A percentile compares a stretch with the other conserved stretches of the same genome.
Evolutionary conservation across 805 yeast genomes (phyloP).

Genomic region (Jamesozyma piceae): DNA sequence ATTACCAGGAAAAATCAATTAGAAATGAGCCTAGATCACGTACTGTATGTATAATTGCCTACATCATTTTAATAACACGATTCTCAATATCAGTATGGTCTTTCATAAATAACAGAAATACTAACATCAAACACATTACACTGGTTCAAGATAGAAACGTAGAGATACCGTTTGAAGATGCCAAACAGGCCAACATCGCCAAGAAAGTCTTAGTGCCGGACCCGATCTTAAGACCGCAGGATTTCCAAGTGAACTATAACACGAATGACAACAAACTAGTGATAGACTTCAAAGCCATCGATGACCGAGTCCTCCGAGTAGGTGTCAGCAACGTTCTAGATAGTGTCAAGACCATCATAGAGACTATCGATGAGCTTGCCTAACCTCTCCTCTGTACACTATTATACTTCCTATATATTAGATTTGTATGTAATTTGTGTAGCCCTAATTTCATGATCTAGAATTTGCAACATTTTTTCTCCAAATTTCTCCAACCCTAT

Average conservation of each 20-base stretch:
- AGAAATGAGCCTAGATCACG: constrained; percentile 12
- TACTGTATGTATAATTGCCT: constrained; percentile 13
- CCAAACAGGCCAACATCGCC: constrained; percentile 57
- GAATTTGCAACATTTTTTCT: too few species aligned
- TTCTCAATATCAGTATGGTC: too few species aligned
- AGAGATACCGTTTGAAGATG: constrained; percentile 53
- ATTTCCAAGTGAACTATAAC: constrained; percentile 42
- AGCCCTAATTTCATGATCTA: too few species aligned
- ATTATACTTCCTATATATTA: too few species aligned
- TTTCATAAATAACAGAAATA: too few species aligned
- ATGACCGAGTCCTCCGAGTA: constrained; percentile 71
- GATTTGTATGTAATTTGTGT: too few species aligned
- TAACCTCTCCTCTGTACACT: too few species aligned
- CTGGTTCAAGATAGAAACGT: too few species aligned
- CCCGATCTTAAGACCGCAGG: constrained; percentile 67
- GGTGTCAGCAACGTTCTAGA: constrained; percentile 78
- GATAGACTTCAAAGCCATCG: constrained; percentile 47
- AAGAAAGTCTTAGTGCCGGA: constrained; percentile 57
- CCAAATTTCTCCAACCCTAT: too few species aligned
- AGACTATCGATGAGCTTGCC: constrained; percentile 56
- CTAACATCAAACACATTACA: constrained; percentile 7
- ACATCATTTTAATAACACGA: too few species aligned
- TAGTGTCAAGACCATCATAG: constrained; percentile 64
- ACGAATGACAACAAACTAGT: constrained; percentile 32
- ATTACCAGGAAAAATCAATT: too few species aligned